A percentile compares a stretch with the other conserved stretches of the same genome.
Conservation (phyloP, 1,284 basidiomycete species). For the Vanrija humicola region DNA sequence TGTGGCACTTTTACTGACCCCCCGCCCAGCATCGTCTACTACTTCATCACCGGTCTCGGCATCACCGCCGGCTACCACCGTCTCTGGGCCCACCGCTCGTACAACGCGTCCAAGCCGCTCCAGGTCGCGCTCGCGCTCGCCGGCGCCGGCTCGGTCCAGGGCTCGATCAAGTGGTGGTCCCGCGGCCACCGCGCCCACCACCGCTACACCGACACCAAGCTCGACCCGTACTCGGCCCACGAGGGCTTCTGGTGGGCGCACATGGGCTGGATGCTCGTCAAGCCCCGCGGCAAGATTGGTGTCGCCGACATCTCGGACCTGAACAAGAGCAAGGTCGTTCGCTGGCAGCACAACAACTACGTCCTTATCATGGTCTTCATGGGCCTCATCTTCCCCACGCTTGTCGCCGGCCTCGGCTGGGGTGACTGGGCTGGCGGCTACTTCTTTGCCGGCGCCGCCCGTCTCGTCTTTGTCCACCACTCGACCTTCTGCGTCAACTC, state of each 20-base stretch:
- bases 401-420: slow-evolving; percentile 76
- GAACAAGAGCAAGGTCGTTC: slow-evolving; percentile 67
- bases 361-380: slow-evolving; percentile 65
- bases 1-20: slow-evolving; percentile 3
- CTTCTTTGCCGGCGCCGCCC: slow-evolving; percentile 77
- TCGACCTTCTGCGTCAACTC: slow-evolving; percentile 96
- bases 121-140: slow-evolving; percentile 72
- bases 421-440: slow-evolving; percentile 79
- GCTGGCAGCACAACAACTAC: slow-evolving; percentile 83
- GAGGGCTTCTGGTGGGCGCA: slow-evolving; percentile 72
- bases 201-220: slow-evolving; percentile 90
- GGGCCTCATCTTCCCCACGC: slow-evolving; percentile 69
- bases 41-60: slow-evolving; percentile 78
- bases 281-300: slow-evolving; percentile 80
- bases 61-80: slow-evolving; percentile 76
- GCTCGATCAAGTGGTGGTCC: slow-evolving; percentile 94
- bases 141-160: slow-evolving; percentile 82
- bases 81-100: slow-evolving; percentile 85
- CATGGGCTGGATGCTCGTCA: slow-evolving; percentile 89
- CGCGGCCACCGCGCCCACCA: slow-evolving; percentile 90
- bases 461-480: slow-evolving; percentile 84
- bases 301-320: slow-evolving; percentile 84
- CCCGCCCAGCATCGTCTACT: slow-evolving; percentile 59
- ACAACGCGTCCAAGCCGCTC: slow-evolving; percentile 77
- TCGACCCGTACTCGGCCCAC: slow-evolving; percentile 90